These are phyloP conservation scores for Xylariaceae sp. DNA, from an alignment of 2,329 filamentous ascomycete genomes.

Conservation along the genomic window DNA sequence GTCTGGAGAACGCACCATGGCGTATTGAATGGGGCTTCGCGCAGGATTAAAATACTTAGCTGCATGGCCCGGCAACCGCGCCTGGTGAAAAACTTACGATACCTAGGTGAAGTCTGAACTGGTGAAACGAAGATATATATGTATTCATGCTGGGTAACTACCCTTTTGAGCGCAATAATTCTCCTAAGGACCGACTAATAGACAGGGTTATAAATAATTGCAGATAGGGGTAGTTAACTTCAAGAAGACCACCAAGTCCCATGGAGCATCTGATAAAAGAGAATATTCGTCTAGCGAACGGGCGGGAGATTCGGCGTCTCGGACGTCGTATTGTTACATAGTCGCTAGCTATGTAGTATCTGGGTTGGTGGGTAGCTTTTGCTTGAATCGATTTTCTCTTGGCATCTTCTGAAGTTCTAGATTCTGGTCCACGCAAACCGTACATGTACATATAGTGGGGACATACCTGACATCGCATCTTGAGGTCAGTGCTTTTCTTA, in stretches of 20 bases:
- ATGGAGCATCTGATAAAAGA: too few species aligned
- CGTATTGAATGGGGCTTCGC: background rate
- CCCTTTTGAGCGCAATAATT: too few species aligned
- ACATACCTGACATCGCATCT: background rate
- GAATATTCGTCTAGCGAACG: too few species aligned
- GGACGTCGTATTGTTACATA: background rate
- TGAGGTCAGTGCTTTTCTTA: background rate
- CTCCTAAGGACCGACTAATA: too few species aligned
- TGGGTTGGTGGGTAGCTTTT: background rate
- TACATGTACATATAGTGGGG: too few species aligned
- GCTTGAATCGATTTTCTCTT: background rate
- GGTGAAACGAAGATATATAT: background rate
- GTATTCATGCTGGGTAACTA: too few species aligned
- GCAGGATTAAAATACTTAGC: background rate
- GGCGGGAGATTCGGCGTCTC: too few species aligned
- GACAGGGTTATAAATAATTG: too few species aligned
- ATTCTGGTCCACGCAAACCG: too few species aligned
- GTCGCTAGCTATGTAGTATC: background rate
- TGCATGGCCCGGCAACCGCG: slow-evolving; percentile 9
- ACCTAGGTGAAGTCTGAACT: too few species aligned
- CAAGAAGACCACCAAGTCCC: too few species aligned
- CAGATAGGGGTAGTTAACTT: too few species aligned
- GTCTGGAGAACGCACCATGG: slow-evolving; percentile 5
- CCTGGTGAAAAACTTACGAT: slow-evolving; percentile 8
- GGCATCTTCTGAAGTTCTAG: background rate